phyloP scores from a whole-genome alignment of 306 rosid species.

The Cucurbita argyrosperma region DNA sequence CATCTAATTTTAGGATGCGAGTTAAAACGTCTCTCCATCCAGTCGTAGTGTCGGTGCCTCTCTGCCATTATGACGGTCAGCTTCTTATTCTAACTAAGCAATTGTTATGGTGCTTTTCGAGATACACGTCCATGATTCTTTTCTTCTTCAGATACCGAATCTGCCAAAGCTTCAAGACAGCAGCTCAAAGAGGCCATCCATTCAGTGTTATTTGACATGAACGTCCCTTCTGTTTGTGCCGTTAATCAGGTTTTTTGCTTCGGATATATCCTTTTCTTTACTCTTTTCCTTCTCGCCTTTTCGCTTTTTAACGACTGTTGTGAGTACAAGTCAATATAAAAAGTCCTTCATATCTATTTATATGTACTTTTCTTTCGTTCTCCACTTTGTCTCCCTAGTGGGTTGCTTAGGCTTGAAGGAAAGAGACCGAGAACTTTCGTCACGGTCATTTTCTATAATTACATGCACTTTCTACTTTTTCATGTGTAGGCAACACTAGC shows the following conservation, averaged over 20 bases:
- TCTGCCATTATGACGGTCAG: constrained; percentile 83
- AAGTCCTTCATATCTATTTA: not conserved
- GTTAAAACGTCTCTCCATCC: constrained; percentile 56
- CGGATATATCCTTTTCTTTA: not conserved
- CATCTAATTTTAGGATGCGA: constrained; percentile 52
- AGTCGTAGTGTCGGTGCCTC: constrained; percentile 59
- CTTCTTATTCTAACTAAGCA: not conserved
- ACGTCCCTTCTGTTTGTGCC: constrained; percentile 84
- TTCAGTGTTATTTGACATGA: constrained; percentile 59
- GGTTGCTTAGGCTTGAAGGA: not conserved
- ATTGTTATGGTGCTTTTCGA: not conserved
- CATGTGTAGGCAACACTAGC: constrained; percentile 67
- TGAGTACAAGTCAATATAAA: not conserved
- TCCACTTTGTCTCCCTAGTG: not conserved
- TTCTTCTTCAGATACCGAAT: constrained; percentile 55
- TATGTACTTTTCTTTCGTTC: not conserved
- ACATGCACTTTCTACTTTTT: constrained; percentile 10
- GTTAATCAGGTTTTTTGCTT: constrained; percentile 56
- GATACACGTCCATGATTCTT: not conserved
- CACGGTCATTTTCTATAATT: constrained; percentile 4
- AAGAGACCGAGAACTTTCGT: not conserved
- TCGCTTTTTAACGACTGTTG: not conserved
- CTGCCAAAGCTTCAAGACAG: constrained; percentile 62
- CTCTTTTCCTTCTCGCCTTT: not conserved
- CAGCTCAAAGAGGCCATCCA: constrained; percentile 78